A percentile compares a stretch with the other conserved stretches of the same genome.
Conservation (phyloP, 169 alveolate genomes). For the Theileria parva region DNA sequence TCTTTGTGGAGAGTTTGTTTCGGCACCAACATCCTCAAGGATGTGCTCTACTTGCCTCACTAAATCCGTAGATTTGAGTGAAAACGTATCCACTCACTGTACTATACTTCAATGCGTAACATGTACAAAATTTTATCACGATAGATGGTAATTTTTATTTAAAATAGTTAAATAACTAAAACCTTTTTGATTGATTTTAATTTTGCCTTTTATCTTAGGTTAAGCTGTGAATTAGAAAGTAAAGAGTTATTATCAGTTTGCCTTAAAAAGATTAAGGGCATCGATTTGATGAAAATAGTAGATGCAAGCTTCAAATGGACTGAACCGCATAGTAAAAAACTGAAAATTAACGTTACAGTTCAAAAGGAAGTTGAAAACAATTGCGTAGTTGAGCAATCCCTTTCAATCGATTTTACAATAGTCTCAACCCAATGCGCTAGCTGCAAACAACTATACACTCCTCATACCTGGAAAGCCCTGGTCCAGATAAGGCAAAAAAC, state of each 20-base stretch:
- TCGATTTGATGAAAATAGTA: constrained; percentile 88
- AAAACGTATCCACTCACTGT: constrained; percentile 54
- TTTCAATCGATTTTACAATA: constrained; percentile 87
- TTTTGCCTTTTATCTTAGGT: constrained; percentile 26
- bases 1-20: constrained; percentile 65
- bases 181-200: not conserved
- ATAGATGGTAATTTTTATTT: constrained; percentile 42
- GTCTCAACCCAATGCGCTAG: constrained; percentile 94
- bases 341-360: constrained; percentile 93
- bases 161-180: no score
- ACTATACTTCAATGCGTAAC: constrained; percentile 59
- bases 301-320: constrained; percentile 96
- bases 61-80: constrained; percentile 57
- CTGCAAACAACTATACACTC: constrained; percentile 97
- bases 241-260: constrained; percentile 95
- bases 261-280: constrained; percentile 93
- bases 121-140: constrained; percentile 60
- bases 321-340: constrained; percentile 93
- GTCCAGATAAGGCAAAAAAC: constrained; percentile 96
- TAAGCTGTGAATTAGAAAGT: constrained; percentile 87
- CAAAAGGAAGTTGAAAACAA: constrained; percentile 91
- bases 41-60: constrained; percentile 62
- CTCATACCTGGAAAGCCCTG: constrained; percentile 97
- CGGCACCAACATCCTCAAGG: constrained; percentile 62
- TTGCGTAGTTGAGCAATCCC: constrained; percentile 89